Percentiles rank a stretch among this genome's conserved stretches.
These are phyloP conservation scores for Aspergillus fischeri DNA, from an alignment of 2,329 filamentous ascomycete species.

Conservation along the genomic window DNA sequence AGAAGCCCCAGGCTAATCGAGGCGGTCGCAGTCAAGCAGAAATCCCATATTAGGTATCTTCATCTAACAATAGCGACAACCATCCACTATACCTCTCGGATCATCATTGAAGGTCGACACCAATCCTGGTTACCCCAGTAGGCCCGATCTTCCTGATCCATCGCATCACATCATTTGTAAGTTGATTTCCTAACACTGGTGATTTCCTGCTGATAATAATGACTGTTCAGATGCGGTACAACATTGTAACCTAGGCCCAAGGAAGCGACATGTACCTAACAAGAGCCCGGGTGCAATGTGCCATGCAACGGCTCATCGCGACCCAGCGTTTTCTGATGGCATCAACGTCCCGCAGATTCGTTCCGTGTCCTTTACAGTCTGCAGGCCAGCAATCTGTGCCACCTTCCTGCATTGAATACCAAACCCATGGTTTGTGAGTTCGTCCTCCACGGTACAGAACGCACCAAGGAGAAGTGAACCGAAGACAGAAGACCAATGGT, in stretches of 20 bases:
- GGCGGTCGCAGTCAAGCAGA: not conserved
- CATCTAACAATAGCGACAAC: not conserved
- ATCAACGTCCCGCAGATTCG: not conserved
- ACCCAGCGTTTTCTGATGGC: not conserved
- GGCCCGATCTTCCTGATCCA: not conserved
- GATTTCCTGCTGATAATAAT: no score
- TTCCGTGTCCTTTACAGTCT: not conserved
- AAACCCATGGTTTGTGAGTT: constrained; percentile 1
- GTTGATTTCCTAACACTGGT: not conserved
- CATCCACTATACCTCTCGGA: not conserved
- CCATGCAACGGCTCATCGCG: not conserved
- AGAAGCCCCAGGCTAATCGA: not conserved
- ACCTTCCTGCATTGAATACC: not conserved
- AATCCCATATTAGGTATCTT: not conserved
- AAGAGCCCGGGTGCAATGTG: not conserved
- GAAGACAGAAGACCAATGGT: constrained; percentile 1
- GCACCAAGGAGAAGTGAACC: constrained; percentile 9
- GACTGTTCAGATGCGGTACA: not conserved
- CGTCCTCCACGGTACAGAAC: not conserved
- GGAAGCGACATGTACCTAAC: not conserved
- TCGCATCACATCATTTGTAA: not conserved
- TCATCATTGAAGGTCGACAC: not conserved
- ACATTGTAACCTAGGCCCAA: not conserved
- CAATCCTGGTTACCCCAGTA: not conserved
- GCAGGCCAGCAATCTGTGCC: not conserved